Percentiles rank a stretch among this genome's conserved stretches.
Evolutionary conservation across 257 asterid species (phyloP).

Genomic region (Fraxinus cuspidata): DNA sequence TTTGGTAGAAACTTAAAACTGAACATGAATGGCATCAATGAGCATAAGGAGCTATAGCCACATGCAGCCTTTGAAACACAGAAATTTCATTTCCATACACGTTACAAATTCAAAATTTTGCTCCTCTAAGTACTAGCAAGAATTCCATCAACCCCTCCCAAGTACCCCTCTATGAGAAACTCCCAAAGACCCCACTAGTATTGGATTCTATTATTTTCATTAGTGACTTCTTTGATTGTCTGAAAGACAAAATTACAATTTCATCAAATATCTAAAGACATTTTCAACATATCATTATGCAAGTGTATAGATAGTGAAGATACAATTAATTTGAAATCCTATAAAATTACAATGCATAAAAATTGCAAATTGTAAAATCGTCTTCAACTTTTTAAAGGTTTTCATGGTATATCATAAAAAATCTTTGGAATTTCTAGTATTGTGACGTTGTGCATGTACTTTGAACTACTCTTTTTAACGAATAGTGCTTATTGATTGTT

Average conservation of each 20-base stretch:
- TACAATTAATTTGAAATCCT: no score
- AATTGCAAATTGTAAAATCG: not conserved
- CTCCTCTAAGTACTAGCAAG: not conserved
- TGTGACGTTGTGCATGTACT: no score
- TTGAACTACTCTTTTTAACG: no score
- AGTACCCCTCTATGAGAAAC: not conserved
- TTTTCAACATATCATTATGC: not conserved
- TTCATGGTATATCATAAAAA: not conserved
- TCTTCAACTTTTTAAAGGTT: not conserved
- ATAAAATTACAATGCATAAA: not conserved
- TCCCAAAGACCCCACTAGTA: not conserved
- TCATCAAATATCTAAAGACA: no score
- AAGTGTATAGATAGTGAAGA: not conserved
- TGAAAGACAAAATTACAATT: not conserved
- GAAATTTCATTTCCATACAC: not conserved
- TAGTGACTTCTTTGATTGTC: not conserved
- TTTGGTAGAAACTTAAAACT: not conserved
- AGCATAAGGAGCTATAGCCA: no score
- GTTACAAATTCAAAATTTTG: not conserved
- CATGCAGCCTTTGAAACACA: not conserved
- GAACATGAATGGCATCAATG: not conserved
- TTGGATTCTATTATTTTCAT: not conserved
- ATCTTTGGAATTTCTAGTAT: not conserved
- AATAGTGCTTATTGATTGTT: no score
- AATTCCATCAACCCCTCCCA: not conserved